Evolutionary conservation across 2,329 filamentous ascomycete genomes (phyloP).

Genomic region (Monosporascus sp.): DNA sequence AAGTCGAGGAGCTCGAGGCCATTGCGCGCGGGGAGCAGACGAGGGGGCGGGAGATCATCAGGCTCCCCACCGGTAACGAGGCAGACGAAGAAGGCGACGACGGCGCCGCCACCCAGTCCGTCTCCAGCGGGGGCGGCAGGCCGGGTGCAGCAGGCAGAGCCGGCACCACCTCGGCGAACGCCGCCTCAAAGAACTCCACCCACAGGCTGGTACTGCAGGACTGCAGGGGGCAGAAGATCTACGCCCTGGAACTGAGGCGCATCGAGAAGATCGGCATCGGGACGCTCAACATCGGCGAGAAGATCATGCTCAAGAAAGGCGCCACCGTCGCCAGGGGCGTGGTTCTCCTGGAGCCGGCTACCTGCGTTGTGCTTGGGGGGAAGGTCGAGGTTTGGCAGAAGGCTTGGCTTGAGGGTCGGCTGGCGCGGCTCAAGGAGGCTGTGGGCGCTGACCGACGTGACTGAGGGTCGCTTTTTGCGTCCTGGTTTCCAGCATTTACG

Average conservation of each 20-base stretch:
- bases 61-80: conserved; percentile 44
- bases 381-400: conserved; percentile 79
- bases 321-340: conserved; percentile 68
- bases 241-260: conserved; percentile 65
- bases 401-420: conserved; percentile 67
- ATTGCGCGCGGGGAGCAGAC: conserved; percentile 68
- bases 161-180: conserved; percentile 8
- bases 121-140: background rate
- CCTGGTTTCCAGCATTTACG: too few relatives aligned
- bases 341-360: conserved; percentile 68
- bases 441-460: conserved; percentile 34
- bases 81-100: conserved; percentile 44
- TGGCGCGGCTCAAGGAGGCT: conserved; percentile 61
- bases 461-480: background rate
- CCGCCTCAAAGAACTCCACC: conserved; percentile 46
- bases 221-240: conserved; percentile 60
- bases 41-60: conserved; percentile 74
- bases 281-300: conserved; percentile 70
- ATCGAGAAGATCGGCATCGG: conserved; percentile 62
- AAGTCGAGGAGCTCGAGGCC: conserved; percentile 76
- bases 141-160: conserved; percentile 1
- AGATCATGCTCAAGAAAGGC: conserved; percentile 65
- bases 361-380: conserved; percentile 72
- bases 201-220: conserved; percentile 85
- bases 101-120: conserved; percentile 14